Base-by-base conservation (phyloP, 345 rosid species). In the Streptanthus diversifolius region DNA sequence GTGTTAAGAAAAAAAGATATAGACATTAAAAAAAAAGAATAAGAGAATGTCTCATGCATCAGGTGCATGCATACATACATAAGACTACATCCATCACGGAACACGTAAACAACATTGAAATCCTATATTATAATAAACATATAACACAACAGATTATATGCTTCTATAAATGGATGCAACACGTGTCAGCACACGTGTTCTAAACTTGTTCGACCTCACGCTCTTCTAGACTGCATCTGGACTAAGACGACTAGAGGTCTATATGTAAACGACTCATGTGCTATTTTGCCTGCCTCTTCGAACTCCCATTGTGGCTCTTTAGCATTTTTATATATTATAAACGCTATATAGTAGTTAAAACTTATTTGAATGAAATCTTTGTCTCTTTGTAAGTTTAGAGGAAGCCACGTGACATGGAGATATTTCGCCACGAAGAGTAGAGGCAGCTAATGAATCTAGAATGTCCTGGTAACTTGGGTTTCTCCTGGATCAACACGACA, bases 291-390 rank as follows among this genome's bases (percentile, higher is more conserved):
- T 73, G 72, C 44, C 73, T 58, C 72, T 74, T 74, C 72, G 60
- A 74, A 33, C 53, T 37, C 66, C 17, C 66, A 18, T 73, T 47
- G 66, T 39, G 30, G 15, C 65, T 55, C 63, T 4, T 9, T 43
- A 7, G 11, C 15, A 41, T 33, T 63, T 33, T 1, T 24, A 21
- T 22, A 22, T 33, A 48, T 35, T 58, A 25, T 44, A 2, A 6
- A 29, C 63, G 13, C 19, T 36, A 14, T 54, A 30, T 33, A 54
- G 22, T 63, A 7, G 0, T 54, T 43, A 22, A 6, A 22, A 64
- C 11, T 62, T 72, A 18, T 27, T 57, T 74, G 68, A 68, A 52
- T 36, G 74, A 60, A 68, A 75, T 68, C 63, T 74, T 59, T 66
- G 77, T 74, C 47, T 29, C 63, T 68, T 29, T 67, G 37, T 49